Evolutionary conservation across 495 filamentous ascomycete species (phyloP).

Genomic region (Trichoderma asperelloides): DNA sequence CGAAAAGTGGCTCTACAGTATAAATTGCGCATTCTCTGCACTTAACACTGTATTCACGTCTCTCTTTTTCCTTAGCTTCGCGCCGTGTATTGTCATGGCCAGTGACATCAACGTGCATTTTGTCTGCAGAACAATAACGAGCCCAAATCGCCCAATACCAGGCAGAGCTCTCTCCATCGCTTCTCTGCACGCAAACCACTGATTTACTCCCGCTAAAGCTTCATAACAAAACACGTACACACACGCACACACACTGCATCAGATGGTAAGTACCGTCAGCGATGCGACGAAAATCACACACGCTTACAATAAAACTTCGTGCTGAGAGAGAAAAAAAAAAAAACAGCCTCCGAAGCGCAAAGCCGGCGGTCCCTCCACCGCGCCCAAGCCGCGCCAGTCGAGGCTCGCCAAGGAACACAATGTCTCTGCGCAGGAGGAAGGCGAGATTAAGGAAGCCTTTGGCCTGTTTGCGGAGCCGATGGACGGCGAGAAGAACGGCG

Average conservation of each 20-base stretch:
- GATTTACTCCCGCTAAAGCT: background rate
- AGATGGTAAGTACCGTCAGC: background rate
- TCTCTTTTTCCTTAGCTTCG: background rate
- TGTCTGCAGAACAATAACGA: background rate
- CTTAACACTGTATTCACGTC: background rate
- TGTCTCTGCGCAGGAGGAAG: constrained; percentile 72
- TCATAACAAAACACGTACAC: too few species aligned
- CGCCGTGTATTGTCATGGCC: background rate
- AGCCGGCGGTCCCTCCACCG: constrained; percentile 17
- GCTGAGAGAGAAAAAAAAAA: constrained; percentile 7
- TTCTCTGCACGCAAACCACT: background rate
- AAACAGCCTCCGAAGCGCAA: constrained; percentile 35
- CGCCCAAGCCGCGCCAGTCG: constrained; percentile 40
- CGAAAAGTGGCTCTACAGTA: background rate
- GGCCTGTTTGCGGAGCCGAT: constrained; percentile 66
- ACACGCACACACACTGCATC: too few species aligned
- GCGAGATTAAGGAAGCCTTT: constrained; percentile 86
- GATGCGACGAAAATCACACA: too few species aligned
- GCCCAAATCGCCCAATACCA: background rate
- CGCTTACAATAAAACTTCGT: too few species aligned
- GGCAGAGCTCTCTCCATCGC: background rate
- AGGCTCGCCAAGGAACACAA: constrained; percentile 85
- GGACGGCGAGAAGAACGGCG: constrained; percentile 59
- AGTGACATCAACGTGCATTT: constrained; percentile 7
- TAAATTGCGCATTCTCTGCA: background rate